phyloP scores from a whole-genome alignment of 2,329 filamentous ascomycete species.

The Aspergillus luchuensis region DNA sequence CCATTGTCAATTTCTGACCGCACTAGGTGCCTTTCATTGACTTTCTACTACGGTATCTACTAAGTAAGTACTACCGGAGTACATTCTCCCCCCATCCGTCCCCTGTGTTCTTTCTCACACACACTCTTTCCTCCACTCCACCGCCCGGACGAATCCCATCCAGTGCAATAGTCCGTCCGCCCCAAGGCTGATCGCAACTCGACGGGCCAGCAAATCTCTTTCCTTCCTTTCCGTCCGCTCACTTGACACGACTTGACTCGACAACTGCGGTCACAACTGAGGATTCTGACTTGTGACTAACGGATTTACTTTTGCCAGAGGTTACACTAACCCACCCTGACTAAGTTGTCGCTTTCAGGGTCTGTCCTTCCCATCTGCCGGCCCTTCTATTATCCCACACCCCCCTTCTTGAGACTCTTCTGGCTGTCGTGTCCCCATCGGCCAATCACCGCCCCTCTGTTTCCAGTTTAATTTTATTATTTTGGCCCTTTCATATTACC shows the following conservation, averaged over 20 bases:
- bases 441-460: constrained; percentile 6
- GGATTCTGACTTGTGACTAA: constrained; percentile 9
- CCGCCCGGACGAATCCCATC: constrained; percentile 16
- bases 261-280: background rate
- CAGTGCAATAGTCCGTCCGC: constrained; percentile 19
- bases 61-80: background rate
- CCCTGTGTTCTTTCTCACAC: background rate
- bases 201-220: constrained; percentile 22
- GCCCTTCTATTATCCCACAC: background rate
- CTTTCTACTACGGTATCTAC: background rate
- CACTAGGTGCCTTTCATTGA: background rate
- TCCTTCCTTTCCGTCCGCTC: constrained; percentile 9
- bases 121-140: constrained; percentile 5
- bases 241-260: background rate
- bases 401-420: background rate
- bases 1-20: constrained; percentile 3
- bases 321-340: background rate
- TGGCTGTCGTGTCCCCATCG: constrained; percentile 8
- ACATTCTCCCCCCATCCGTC: background rate
- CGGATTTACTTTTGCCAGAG: background rate
- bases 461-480: constrained; percentile 14
- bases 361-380: background rate
- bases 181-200: constrained; percentile 20
- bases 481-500: background rate
- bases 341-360: background rate